A percentile compares a stretch with the other conserved stretches of the same genome.
phyloP scores from a whole-genome alignment of 2,329 filamentous ascomycete species.

The Fusarium fujikuroi region DNA sequence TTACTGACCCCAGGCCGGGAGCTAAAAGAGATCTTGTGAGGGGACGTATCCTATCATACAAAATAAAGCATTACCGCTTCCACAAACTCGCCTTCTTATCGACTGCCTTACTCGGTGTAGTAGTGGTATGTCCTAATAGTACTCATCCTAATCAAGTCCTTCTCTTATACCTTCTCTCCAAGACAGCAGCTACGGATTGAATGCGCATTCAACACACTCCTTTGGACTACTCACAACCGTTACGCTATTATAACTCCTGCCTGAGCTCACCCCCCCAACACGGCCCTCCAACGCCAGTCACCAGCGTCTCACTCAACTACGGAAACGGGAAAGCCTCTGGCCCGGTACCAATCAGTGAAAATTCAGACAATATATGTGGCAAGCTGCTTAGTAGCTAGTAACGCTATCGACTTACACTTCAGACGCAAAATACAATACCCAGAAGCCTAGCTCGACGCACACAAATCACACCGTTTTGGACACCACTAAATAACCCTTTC shows the following conservation, averaged over 20 bases:
- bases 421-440: conserved; percentile 35
- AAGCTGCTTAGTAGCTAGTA: conserved; percentile 40
- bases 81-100: conserved; percentile 37
- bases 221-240: conserved; percentile 38
- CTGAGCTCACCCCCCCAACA: conserved; percentile 37
- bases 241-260: conserved; percentile 37
- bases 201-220: conserved; percentile 39
- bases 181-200: conserved; percentile 29
- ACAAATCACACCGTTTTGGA: conserved; percentile 43
- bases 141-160: conserved; percentile 30
- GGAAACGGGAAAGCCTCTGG: conserved; percentile 45
- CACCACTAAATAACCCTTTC: conserved; percentile 37
- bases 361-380: conserved; percentile 42
- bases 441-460: conserved; percentile 37
- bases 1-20: conserved; percentile 44
- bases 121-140: conserved; percentile 23
- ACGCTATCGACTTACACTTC: conserved; percentile 43
- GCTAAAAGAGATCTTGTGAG: conserved; percentile 42
- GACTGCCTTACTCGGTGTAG: conserved; percentile 12
- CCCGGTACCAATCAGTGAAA: conserved; percentile 41
- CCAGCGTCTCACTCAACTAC: conserved; percentile 42
- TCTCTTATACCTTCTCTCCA: conserved; percentile 33
- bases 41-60: conserved; percentile 43
- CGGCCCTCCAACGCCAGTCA: conserved; percentile 39
- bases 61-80: conserved; percentile 38